A percentile compares a stretch with the other conserved stretches of the same genome.
Conservation (phyloP, 192 early-diverging fungal species). For the Umbelopsis vinacea region DNA sequence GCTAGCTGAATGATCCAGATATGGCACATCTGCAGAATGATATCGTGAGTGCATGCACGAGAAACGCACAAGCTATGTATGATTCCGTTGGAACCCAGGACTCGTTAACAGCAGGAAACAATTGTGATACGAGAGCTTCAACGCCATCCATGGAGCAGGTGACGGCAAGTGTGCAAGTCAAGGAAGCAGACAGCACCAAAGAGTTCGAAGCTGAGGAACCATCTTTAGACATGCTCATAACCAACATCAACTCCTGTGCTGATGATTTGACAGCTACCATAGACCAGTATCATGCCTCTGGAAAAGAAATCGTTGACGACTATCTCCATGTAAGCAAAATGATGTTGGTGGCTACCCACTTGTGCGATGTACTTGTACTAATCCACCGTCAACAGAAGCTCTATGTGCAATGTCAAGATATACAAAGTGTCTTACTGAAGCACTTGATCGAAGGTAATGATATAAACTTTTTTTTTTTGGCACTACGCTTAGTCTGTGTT, state of each 20-base stretch:
- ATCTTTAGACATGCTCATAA: not conserved
- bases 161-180: not conserved
- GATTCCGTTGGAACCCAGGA: not conserved
- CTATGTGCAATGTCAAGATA: conserved; percentile 6
- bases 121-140: conserved; percentile 5
- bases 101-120: not conserved
- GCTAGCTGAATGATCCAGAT: conserved; percentile 33
- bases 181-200: not conserved
- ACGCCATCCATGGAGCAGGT: conserved; percentile 2
- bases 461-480: not conserved
- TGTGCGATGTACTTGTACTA: not conserved
- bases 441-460: conserved; percentile 10
- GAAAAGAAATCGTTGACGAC: conserved; percentile 1
- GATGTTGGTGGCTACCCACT: too few relatives aligned
- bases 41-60: conserved; percentile 36
- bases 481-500: too few relatives aligned
- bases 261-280: not conserved
- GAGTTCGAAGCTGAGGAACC: not conserved
- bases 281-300: not conserved
- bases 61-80: conserved; percentile 30
- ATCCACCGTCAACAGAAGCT: not conserved
- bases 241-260: not conserved
- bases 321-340: not conserved
- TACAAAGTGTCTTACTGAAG: conserved; percentile 1
- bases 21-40: conserved; percentile 31